A percentile compares a stretch with the other conserved stretches of the same genome.
phyloP scores from a whole-genome alignment of 805 yeast species.

The Lipomyces spencermartinsiae region DNA sequence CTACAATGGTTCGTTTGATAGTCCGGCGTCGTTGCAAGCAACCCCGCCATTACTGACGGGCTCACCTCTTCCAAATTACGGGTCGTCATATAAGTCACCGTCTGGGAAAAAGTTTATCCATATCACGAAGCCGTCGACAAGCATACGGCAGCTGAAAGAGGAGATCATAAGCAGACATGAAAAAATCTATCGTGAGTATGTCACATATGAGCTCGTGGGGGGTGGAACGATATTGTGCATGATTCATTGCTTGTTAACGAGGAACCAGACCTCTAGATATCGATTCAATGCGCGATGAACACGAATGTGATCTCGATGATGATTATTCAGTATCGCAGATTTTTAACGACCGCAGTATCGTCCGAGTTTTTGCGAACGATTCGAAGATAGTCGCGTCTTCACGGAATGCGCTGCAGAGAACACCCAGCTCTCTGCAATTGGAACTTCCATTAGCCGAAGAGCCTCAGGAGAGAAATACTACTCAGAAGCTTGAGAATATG shows the following conservation, averaged over 20 bases:
- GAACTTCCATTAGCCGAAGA: background rate
- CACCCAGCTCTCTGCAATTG: too few species aligned
- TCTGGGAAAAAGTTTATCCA: slow-evolving; percentile 15
- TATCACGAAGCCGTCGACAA: slow-evolving; percentile 14
- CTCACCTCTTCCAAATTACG: slow-evolving; percentile 2
- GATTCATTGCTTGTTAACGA: background rate
- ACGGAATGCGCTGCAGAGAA: background rate
- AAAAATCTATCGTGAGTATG: slow-evolving; percentile 7
- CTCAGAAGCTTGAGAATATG: too few species aligned
- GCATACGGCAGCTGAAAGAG: background rate
- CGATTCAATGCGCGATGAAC: slow-evolving; percentile 19
- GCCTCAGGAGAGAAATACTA: background rate
- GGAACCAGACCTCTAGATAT: slow-evolving; percentile 7
- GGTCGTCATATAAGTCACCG: background rate
- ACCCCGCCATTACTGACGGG: background rate
- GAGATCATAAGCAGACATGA: slow-evolving; percentile 13
- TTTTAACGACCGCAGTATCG: slow-evolving; percentile 21
- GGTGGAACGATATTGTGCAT: background rate
- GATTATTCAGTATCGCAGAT: slow-evolving; percentile 27
- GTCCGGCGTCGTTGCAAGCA: background rate
- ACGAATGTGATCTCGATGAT: slow-evolving; percentile 34
- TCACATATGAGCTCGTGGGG: background rate
- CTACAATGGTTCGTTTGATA: background rate
- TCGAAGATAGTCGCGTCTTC: background rate
- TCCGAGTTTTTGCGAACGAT: slow-evolving; percentile 11